These are phyloP conservation scores for Tephrocybe sp. DNA, from an alignment of 768 basidiomycete species.

Conservation along the genomic window DNA sequence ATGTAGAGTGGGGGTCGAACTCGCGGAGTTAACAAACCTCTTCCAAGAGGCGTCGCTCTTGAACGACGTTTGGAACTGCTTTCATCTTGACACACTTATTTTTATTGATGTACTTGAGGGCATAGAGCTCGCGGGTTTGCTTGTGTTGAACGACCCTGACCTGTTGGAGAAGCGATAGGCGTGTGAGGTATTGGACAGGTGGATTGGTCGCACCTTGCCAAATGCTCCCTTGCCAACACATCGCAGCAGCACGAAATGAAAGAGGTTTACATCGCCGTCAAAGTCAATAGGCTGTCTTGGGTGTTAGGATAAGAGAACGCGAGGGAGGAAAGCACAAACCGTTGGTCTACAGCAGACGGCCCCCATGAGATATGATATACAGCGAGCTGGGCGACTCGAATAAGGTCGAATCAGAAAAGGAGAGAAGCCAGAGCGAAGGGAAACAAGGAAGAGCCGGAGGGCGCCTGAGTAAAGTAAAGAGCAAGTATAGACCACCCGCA, in stretches of 20 bases:
- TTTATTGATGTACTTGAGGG: conserved; percentile 99
- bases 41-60: conserved; percentile 92
- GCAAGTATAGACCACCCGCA: not conserved
- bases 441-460: not conserved
- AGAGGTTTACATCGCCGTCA: conserved; percentile 93
- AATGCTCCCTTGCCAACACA: conserved; percentile 99
- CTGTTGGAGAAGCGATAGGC: conserved; percentile 38
- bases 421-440: not conserved
- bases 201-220: conserved; percentile 70
- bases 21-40: conserved; percentile 56
- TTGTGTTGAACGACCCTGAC: conserved; percentile 99
- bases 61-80: conserved; percentile 95
- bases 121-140: conserved; percentile 94
- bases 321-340: conserved; percentile 37
- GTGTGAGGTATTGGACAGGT: conserved; percentile 10
- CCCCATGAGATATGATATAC: conserved; percentile 60
- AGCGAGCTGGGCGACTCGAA: conserved; percentile 9
- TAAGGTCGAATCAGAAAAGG: too few species aligned
- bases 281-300: conserved; percentile 83
- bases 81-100: conserved; percentile 98
- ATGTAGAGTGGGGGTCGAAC: conserved; percentile 8
- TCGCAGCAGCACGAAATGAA: conserved; percentile 92
- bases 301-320: not conserved
- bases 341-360: conserved; percentile 83
- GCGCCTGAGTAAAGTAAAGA: not conserved